phyloP scores from a whole-genome alignment of 495 filamentous ascomycete genomes.

The Xylaria curta region DNA sequence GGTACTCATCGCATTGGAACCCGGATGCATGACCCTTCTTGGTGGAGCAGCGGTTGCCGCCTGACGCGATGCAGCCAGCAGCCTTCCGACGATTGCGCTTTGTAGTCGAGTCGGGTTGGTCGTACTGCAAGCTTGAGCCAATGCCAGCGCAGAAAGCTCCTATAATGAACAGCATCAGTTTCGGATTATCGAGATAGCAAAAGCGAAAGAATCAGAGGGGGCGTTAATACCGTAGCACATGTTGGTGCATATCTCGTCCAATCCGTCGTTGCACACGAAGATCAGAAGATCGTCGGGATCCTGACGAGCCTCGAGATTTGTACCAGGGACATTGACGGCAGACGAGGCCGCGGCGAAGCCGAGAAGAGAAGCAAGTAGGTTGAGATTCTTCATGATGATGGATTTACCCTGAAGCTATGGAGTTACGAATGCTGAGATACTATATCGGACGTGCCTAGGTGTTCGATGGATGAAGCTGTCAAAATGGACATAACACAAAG shows the following conservation, averaged over 20 bases:
- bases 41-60: constrained; percentile 9
- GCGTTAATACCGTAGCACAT: constrained; percentile 4
- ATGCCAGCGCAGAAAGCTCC: not conserved
- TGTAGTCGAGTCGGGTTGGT: not conserved
- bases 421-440: not conserved
- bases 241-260: constrained; percentile 17
- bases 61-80: constrained; percentile 11
- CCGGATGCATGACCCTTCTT: constrained; percentile 3
- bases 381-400: constrained; percentile 6
- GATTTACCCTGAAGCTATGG: not conserved
- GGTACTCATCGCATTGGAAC: constrained; percentile 13
- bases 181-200: not conserved
- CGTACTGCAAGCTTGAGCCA: not conserved
- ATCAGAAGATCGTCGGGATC: constrained; percentile 15
- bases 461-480: not conserved
- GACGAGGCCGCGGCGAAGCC: constrained; percentile 7
- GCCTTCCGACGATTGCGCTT: constrained; percentile 3
- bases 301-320: not conserved
- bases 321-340: not conserved
- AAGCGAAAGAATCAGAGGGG: not conserved
- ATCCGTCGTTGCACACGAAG: constrained; percentile 12
- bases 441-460: not conserved
- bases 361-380: not conserved
- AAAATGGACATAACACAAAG: not conserved
- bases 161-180: not conserved